These are phyloP conservation scores for Arthroderma sp. DNA, from an alignment of 2,329 filamentous ascomycete genomes.

Conservation along the genomic window DNA sequence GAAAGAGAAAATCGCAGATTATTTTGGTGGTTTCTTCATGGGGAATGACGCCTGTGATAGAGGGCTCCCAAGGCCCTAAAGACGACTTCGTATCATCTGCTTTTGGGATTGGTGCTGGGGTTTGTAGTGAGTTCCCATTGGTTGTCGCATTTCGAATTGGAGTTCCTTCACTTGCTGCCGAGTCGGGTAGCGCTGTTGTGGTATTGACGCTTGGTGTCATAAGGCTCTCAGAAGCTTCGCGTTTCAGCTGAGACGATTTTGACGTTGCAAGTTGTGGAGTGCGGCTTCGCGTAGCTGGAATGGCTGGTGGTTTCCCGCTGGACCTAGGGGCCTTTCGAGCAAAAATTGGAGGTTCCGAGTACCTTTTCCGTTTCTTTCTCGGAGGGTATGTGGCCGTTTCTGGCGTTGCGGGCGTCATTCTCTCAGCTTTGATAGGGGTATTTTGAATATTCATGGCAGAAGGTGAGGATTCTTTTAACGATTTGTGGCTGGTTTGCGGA, in stretches of 20 bases:
- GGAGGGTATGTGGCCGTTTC: constrained; percentile 17
- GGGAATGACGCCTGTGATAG: constrained; percentile 57
- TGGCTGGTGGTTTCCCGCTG: constrained; percentile 28
- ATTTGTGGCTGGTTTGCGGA: constrained; percentile 1
- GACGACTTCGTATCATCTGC: constrained; percentile 15
- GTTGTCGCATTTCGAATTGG: constrained; percentile 6
- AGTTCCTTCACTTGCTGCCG: constrained; percentile 13
- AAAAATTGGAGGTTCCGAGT: constrained; percentile 41
- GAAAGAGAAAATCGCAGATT: constrained; percentile 70
- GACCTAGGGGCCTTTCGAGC: constrained; percentile 32
- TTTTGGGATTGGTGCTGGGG: constrained; percentile 3
- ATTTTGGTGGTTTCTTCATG: constrained; percentile 60
- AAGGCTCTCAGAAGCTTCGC: constrained; percentile 18
- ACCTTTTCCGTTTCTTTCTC: constrained; percentile 37
- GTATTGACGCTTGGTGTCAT: constrained; percentile 10
- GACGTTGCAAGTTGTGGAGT: neutral
- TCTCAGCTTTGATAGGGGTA: neutral
- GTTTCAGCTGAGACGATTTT: constrained; percentile 10
- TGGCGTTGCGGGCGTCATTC: neutral
- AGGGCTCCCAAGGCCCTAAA: constrained; percentile 36
- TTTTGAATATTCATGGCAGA: neutral
- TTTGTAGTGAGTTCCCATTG: constrained; percentile 16
- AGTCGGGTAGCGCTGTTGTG: constrained; percentile 7
- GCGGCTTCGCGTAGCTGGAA: constrained; percentile 21
- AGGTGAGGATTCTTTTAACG: constrained; percentile 1